These are phyloP conservation scores for Lasiodiplodia theobromae DNA, from an alignment of 2,329 filamentous ascomycete species.

Conservation along the genomic window DNA sequence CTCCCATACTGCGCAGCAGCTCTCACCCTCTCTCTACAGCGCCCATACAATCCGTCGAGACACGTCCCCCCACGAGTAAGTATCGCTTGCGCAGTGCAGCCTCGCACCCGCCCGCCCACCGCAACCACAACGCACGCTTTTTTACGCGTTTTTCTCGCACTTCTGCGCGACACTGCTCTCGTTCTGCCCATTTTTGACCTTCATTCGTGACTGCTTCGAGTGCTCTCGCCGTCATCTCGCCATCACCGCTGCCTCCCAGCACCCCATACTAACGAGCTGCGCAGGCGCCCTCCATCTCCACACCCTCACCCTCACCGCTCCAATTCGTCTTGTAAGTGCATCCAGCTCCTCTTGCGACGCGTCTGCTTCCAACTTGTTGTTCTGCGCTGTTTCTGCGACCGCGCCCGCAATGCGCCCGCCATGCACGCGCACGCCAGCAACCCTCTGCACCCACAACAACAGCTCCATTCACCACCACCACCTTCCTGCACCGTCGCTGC, in stretches of 20 bases:
- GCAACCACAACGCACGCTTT: slow-evolving; percentile 40
- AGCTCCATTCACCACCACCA: slow-evolving; percentile 9
- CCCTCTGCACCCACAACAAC: slow-evolving; percentile 5
- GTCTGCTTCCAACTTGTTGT: slow-evolving; percentile 24
- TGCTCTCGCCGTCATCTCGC: slow-evolving; percentile 19
- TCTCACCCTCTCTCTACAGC: slow-evolving; percentile 27
- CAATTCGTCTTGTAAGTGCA: slow-evolving; percentile 37
- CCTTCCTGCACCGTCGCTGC: slow-evolving; percentile 4
- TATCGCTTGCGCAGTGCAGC: slow-evolving; percentile 28
- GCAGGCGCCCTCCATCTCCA: slow-evolving; percentile 15
- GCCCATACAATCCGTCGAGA: slow-evolving; percentile 28
- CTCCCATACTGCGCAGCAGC: slow-evolving; percentile 23
- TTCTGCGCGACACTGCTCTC: slow-evolving; percentile 35
- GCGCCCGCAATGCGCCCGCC: slow-evolving; percentile 28
- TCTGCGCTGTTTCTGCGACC: slow-evolving; percentile 29
- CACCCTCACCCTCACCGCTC: slow-evolving; percentile 31
- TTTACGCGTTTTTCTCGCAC: slow-evolving; percentile 32
- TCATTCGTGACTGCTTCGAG: slow-evolving; percentile 41
- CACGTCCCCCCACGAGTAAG: slow-evolving; percentile 28
- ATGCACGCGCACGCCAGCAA: slow-evolving; percentile 15
- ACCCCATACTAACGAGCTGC: slow-evolving; percentile 13
- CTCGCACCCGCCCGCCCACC: slow-evolving; percentile 36
- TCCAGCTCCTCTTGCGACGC: slow-evolving; percentile 12
- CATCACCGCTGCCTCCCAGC: slow-evolving; percentile 16
- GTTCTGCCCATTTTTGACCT: slow-evolving; percentile 30